Base-by-base conservation (phyloP, 108 stramenopile genomes). In the Skeletonema costatum region DNA sequence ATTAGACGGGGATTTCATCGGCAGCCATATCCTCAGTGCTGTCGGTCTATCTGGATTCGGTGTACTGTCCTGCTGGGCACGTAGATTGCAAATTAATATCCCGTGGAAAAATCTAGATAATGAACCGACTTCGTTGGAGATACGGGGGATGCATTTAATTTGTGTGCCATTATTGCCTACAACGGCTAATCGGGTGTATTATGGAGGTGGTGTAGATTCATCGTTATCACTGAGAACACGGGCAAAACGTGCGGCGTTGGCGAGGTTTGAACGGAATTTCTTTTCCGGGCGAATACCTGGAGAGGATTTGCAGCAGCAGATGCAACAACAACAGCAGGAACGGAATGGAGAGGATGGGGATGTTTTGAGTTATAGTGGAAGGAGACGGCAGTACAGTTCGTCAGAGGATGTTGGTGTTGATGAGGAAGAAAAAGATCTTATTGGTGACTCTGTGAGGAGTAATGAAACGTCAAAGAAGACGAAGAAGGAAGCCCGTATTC, bases 1-100 rank as follows among this genome's bases (percentile, higher is more conserved):
- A 64, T 80, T 94, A 5, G 93, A 94, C 53, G 93, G 93, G 14
- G 93, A 94, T 63, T 66, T 92, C 64, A 87, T 94, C 51, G 93
- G 91, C 0, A 83, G 89, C 30, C 88, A 88, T 60, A 77, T 94
- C 13, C 67, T 94, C n/a, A 81, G 88, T 29, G 86, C 88, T 14
- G 82, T 92, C 10, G 91, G 90, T 0, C 81, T 94, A 38, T 81
- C 83, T n/a, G 90, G 90, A 16, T 90, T 94, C 75, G 93, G 89
- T 12, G 85, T 91, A 21, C 68, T 94, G 35, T 88, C 87, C 10
- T 94, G 93, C 60, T 88, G 77, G 70, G 93, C 91, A 19, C 65
- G 84, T 31, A 68, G 81, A 42, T 62, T 92, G 32, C 82, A 78
- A 58, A 87, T 92, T 32, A 82, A 39, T 30, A 76, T 94, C 14